Evolutionary conservation across 768 basidiomycete species (phyloP).

Genomic region (Austroboletus festivus): DNA sequence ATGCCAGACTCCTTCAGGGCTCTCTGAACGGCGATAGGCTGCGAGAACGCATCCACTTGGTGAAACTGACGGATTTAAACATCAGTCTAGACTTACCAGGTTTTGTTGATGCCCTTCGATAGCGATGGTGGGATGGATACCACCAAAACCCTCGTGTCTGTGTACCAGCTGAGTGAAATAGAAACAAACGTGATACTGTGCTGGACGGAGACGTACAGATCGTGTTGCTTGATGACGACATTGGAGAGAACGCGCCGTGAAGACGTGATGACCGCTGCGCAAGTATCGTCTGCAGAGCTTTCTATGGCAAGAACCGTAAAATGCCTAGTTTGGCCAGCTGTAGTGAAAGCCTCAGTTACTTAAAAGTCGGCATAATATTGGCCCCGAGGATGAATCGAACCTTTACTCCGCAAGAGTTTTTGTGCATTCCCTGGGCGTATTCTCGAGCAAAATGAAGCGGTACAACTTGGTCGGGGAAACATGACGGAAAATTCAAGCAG

Average conservation of each 20-base stretch:
- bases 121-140: slow-evolving; percentile 77
- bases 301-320: slow-evolving; percentile 78
- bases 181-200: no score
- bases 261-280: slow-evolving; percentile 81
- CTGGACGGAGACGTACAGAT: slow-evolving; percentile 40
- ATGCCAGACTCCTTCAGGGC: slow-evolving; percentile 69
- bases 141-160: slow-evolving; percentile 42
- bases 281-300: slow-evolving; percentile 92
- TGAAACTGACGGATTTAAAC: not conserved
- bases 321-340: slow-evolving; percentile 1
- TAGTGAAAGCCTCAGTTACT: not conserved
- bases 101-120: slow-evolving; percentile 76
- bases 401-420: not conserved
- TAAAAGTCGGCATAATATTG: not conserved
- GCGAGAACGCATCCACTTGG: not conserved
- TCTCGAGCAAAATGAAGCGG: no score
- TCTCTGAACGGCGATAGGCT: slow-evolving; percentile 71
- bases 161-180: not conserved
- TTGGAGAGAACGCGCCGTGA: slow-evolving; percentile 72
- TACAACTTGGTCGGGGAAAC: no score
- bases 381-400: not conserved
- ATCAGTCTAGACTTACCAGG: slow-evolving; percentile 45
- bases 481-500: no score
- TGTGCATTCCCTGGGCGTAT: not conserved
- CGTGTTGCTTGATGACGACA: slow-evolving; percentile 80